Conservation (phyloP, 2,329 filamentous ascomycete genomes). For the Fusarium sambucinum region DNA sequence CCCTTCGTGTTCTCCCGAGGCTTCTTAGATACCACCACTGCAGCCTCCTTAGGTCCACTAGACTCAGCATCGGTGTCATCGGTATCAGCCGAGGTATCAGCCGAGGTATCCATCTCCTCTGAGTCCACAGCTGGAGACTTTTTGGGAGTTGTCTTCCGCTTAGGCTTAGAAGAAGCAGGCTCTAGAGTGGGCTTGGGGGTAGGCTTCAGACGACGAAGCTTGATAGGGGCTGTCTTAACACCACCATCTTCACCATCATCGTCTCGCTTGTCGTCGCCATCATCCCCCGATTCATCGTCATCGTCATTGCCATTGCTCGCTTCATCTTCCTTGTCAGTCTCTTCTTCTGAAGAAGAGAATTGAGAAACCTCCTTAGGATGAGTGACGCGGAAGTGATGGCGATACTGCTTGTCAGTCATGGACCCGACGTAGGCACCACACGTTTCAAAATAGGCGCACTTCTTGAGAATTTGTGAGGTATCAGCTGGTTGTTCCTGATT, state of each 20-base stretch:
- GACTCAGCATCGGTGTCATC: not conserved
- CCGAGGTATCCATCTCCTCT: not conserved
- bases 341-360: not conserved
- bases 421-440: conserved; percentile 20
- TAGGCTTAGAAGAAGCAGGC: not conserved
- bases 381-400: not conserved
- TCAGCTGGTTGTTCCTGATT: not conserved
- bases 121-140: not conserved
- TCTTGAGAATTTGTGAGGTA: not conserved
- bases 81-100: too few relatives aligned
- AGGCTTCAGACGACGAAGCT: not conserved
- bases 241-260: not conserved
- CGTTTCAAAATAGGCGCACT: conserved; percentile 29
- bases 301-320: not conserved
- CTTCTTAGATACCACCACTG: not conserved
- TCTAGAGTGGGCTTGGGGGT: not conserved
- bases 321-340: fast-evolving
- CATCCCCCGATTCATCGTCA: not conserved
- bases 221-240: not conserved
- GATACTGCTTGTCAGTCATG: conserved; percentile 28
- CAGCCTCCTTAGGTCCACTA: not conserved
- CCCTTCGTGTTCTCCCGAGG: not conserved
- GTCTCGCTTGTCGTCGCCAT: not conserved
- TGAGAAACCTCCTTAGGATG: conserved; percentile 19
- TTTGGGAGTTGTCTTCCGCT: too few relatives aligned